Percentiles rank a stretch among this genome's conserved stretches.
These are phyloP conservation scores for Annulohypoxylon maeteangense DNA, from an alignment of 495 filamentous ascomycete genomes.

Conservation along the genomic window DNA sequence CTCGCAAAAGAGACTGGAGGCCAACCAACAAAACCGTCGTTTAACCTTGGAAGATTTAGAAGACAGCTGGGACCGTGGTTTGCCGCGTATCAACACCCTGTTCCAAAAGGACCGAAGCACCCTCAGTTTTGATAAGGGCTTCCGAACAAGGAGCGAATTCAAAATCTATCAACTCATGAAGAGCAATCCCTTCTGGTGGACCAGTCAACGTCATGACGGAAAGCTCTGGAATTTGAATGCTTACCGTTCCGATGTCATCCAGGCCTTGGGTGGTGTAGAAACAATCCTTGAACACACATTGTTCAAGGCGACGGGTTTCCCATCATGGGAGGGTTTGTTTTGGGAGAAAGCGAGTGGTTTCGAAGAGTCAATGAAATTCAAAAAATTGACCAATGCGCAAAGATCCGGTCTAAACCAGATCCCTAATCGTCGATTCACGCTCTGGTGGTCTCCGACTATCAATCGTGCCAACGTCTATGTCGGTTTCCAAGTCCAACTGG, in stretches of 20 bases:
- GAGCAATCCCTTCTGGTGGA: conserved; percentile 99
- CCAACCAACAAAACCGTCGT: conserved; percentile 95
- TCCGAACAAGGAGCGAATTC: conserved; percentile 95
- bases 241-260: conserved; percentile 98
- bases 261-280: conserved; percentile 98
- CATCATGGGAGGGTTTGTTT: conserved; percentile 98
- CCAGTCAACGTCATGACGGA: conserved; percentile 95
- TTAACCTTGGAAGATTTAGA: conserved; percentile 97
- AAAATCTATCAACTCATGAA: conserved; percentile 99
- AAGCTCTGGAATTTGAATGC: conserved; percentile 99
- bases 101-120: conserved; percentile 99
- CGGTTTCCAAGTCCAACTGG: conserved; percentile 99
- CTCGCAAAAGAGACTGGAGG: conserved; percentile 96
- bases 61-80: conserved; percentile 98
- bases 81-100: conserved; percentile 98
- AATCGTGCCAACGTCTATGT: conserved; percentile 84
- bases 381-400: conserved; percentile 98
- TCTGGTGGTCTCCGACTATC: conserved; percentile 96
- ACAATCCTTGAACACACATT: conserved; percentile 98
- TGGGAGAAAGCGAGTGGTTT: conserved; percentile 91
- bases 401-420: conserved; percentile 99
- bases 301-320: conserved; percentile 99
- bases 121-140: conserved; percentile 98
- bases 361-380: conserved; percentile 96
- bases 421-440: conserved; percentile 97